Evolutionary conservation across 139 green algal genomes (phyloP), one percentile per base, ranked within the genome.

Genomic region (Eudorina sp.): DNA sequence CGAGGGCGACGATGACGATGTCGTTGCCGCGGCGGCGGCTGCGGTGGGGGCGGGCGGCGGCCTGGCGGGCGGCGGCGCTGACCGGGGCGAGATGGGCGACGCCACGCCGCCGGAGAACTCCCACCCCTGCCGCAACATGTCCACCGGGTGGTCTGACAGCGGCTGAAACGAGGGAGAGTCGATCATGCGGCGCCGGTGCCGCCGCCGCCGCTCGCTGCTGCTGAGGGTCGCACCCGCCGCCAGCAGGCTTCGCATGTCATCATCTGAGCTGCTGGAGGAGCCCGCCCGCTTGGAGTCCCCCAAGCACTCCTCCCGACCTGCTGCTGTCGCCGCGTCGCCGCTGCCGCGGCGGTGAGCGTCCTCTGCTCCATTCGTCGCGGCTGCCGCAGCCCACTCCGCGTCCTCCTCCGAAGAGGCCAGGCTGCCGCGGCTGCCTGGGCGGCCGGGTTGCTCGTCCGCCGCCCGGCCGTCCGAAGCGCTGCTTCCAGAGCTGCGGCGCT

Each of bases 41-140:
- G 23, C 23, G 55, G 18, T 16, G 55, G 55, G 4, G 55, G 18
- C 55, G 18, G 14, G 19, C 18, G 55, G 75, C 48, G 58, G 40
- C 14, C 75, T 34, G 48, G 25, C 27, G 16, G 31, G 27, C 29
- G 43, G 38, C 31, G 19, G 25, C 43, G 55, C 38, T 38, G 34
- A 43, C 19, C 31, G 55, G 0, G 81, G 81, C 16, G 81, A 87
- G 16, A 87, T 31, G 38, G 82, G 82, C 66, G 41, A 79, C 21
- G 82, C 82, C 16, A 88, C 46, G 25, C 82, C 82, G 25, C 66
- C 34, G 1, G 13, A 21, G 46, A 88, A 70, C 43, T 79, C 64
- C 82, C 82, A 88, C 45, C 66, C 75, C 25, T 58, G 64, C 19
- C 82, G 64, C 66, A 88, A 23, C 38, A 45, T 38, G 46, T 88